Percentiles rank a stretch among this genome's conserved stretches.
Conservation (phyloP, 352 stramenopile species). For the Globisporangium middletonii region DNA sequence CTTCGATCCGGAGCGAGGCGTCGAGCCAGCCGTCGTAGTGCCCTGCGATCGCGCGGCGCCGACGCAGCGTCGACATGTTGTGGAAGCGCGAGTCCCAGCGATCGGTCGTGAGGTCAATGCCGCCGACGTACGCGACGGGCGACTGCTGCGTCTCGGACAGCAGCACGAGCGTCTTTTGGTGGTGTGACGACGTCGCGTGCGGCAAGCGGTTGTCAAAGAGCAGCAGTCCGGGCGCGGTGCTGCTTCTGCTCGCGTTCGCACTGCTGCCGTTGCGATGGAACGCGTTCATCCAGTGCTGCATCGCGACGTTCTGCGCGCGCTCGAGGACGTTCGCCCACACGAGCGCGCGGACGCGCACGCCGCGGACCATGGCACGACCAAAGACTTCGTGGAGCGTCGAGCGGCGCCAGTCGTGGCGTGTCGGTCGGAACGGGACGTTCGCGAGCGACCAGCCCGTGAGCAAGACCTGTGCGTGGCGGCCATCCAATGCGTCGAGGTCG, state of each 20-base stretch:
- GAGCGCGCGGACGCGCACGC: constrained; percentile 20
- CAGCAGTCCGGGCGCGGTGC: constrained; percentile 13
- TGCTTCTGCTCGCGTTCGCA: background rate
- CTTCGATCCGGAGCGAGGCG: constrained; percentile 36
- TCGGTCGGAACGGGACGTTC: constrained; percentile 10
- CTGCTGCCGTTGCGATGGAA: background rate
- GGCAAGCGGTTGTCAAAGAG: constrained; percentile 66
- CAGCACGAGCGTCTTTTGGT: constrained; percentile 69
- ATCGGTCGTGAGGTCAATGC: constrained; percentile 46
- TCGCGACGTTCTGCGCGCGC: constrained; percentile 5
- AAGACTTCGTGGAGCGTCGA: constrained; percentile 13
- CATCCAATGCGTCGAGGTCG: constrained; percentile 9
- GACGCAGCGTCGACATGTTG: constrained; percentile 34
- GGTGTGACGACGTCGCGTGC: constrained; percentile 47
- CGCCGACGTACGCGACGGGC: constrained; percentile 35
- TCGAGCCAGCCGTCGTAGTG: constrained; percentile 57
- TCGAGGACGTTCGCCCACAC: constrained; percentile 23
- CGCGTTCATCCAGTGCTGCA: constrained; percentile 23
- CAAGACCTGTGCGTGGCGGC: constrained; percentile 8
- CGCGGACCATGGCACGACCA: constrained; percentile 11
- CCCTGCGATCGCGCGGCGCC: constrained; percentile 25
- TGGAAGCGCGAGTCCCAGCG: constrained; percentile 59
- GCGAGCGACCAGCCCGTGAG: constrained; percentile 17
- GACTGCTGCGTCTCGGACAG: constrained; percentile 16
- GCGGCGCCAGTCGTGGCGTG: background rate